Percentiles rank a stretch among this genome's conserved stretches.
phyloP scores from a whole-genome alignment of 192 early-diverging fungal genomes.

The Radiomyces spectabilis region DNA sequence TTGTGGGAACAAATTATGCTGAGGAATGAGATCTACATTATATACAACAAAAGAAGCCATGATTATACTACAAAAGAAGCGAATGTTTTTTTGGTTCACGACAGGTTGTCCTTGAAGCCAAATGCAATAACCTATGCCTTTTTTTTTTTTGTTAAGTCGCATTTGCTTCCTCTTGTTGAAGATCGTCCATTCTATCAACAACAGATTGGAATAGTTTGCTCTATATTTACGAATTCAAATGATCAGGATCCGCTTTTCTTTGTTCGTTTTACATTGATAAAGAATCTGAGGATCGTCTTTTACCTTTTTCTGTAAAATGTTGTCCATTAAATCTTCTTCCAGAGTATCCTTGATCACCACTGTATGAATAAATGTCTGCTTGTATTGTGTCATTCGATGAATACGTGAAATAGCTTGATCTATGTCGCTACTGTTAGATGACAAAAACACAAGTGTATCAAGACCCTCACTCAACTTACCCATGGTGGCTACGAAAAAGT shows the following conservation, averaged over 20 bases:
- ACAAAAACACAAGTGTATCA: too few species aligned
- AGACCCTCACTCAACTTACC: too few species aligned
- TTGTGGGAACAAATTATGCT: too few species aligned
- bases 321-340: conserved; percentile 15
- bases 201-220: neutral
- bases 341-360: conserved; percentile 20
- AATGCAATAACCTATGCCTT: neutral
- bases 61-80: neutral
- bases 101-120: neutral
- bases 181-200: neutral
- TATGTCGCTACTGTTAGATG: too few species aligned
- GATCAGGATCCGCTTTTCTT: neutral
- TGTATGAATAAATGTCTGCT: conserved; percentile 14
- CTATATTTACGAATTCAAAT: too few species aligned
- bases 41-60: too few species aligned
- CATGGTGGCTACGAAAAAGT: conserved; percentile 6
- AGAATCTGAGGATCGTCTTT: neutral
- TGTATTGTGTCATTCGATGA: conserved; percentile 20
- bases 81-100: too few species aligned
- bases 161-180: neutral
- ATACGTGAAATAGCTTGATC: conserved; percentile 18
- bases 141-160: neutral
- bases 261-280: neutral
- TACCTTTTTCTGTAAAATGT: conserved; percentile 13
- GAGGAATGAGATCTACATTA: too few species aligned